A percentile compares a stretch with the other conserved stretches of the same genome.
These are phyloP conservation scores for Linnemannia zychae DNA, from an alignment of 192 early-diverging fungal species.

Conservation along the genomic window DNA sequence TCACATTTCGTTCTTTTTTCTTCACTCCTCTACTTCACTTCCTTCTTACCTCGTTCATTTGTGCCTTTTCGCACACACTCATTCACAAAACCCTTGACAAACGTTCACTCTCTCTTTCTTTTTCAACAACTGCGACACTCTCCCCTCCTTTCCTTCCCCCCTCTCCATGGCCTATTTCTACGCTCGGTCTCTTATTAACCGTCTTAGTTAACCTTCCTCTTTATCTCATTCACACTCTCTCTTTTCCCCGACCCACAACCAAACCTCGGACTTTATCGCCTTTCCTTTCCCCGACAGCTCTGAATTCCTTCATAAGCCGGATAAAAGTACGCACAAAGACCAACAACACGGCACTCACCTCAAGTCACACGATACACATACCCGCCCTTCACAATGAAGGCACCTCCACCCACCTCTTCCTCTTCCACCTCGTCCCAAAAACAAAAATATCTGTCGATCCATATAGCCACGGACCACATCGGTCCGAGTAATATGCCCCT, in stretches of 20 bases:
- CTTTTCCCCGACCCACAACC: not conserved
- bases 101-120: not conserved
- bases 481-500: constrained; percentile 42
- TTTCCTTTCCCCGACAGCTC: not conserved
- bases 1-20: not conserved
- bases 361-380: not conserved
- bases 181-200: not conserved
- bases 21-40: not conserved
- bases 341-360: not conserved
- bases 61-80: not conserved
- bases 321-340: not conserved
- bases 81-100: not conserved
- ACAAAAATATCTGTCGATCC: constrained; percentile 37
- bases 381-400: not conserved
- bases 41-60: not conserved
- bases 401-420: not conserved
- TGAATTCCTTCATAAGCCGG: not conserved
- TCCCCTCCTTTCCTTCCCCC: too few relatives aligned
- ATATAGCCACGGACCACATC: constrained; percentile 36
- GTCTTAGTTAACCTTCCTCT: not conserved
- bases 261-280: constrained; percentile 9
- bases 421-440: constrained; percentile 4
- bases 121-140: not conserved
- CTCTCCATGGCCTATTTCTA: too few relatives aligned
- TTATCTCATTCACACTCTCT: not conserved